phyloP scores from a whole-genome alignment of 768 basidiomycete genomes.

The Trametes gibbosa region DNA sequence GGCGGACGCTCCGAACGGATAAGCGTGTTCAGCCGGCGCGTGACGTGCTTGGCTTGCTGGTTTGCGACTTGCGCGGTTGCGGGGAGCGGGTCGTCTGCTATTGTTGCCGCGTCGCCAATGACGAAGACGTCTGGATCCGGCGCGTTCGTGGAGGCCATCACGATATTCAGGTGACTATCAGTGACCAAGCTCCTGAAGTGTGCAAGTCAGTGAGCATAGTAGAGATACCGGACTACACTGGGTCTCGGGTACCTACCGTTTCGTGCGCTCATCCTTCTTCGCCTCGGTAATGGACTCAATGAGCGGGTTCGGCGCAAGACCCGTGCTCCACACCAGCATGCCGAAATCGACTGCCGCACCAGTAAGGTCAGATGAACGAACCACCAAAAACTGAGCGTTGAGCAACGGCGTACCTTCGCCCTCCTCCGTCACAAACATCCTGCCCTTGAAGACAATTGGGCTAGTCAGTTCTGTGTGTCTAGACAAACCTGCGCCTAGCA shows the following conservation, averaged over 20 bases:
- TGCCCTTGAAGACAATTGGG: constrained; percentile 47
- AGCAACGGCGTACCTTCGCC: constrained; percentile 54
- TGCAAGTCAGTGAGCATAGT: background rate
- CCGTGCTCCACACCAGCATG: constrained; percentile 86
- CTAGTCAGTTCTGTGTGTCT: too few relatives aligned
- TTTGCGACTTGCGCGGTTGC: constrained; percentile 88
- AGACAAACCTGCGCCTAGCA: too few relatives aligned
- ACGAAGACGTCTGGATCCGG: constrained; percentile 70
- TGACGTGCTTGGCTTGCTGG: constrained; percentile 71
- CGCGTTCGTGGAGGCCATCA: constrained; percentile 47
- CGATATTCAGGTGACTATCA: constrained; percentile 59
- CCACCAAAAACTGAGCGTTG: too few relatives aligned
- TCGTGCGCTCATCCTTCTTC: constrained; percentile 58
- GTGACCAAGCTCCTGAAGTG: constrained; percentile 39
- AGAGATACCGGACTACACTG: too few relatives aligned
- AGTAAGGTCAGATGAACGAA: background rate
- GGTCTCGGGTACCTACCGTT: constrained; percentile 37
- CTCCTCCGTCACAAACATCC: constrained; percentile 66
- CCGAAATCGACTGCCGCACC: constrained; percentile 64
- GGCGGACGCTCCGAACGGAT: constrained; percentile 35
- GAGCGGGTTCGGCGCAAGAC: constrained; percentile 79
- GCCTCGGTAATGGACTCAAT: constrained; percentile 58
- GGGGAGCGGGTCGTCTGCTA: constrained; percentile 58
- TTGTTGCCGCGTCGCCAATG: constrained; percentile 74
- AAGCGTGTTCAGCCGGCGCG: constrained; percentile 63